These are phyloP conservation scores for Leishmania amazonensis DNA, from an alignment of 208 protist genomes.

Conservation along the genomic window DNA sequence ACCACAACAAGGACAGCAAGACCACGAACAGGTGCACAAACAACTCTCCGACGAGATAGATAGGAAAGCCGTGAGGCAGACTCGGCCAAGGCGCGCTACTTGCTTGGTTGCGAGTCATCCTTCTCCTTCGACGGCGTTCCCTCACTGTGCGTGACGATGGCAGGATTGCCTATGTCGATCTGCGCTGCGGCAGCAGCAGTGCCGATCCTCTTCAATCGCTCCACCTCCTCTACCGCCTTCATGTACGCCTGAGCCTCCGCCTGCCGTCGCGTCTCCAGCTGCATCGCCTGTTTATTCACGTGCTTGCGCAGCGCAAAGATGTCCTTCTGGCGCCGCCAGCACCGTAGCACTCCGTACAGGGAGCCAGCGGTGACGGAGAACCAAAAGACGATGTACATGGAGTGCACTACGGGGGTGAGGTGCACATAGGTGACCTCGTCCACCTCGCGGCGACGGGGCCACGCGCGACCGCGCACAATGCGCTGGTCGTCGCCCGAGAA, in stretches of 20 bases:
- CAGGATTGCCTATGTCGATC: slow-evolving; percentile 13
- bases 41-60: neutral
- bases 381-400: slow-evolving; percentile 90
- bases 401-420: slow-evolving; percentile 82
- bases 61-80: neutral
- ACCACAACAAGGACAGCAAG: neutral
- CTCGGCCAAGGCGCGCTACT: neutral
- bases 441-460: slow-evolving; percentile 70
- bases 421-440: slow-evolving; percentile 89
- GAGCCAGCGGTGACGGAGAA: slow-evolving; percentile 76
- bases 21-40: neutral
- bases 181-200: slow-evolving; percentile 27
- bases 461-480: slow-evolving; percentile 74
- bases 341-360: slow-evolving; percentile 78
- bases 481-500: slow-evolving; percentile 89
- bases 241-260: slow-evolving; percentile 73
- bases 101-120: neutral
- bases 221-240: slow-evolving; percentile 67
- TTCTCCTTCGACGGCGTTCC: neutral
- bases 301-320: slow-evolving; percentile 68
- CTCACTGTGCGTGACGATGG: neutral
- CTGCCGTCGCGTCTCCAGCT: slow-evolving; percentile 64
- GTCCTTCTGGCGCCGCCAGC: slow-evolving; percentile 74
- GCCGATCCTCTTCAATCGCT: slow-evolving; percentile 49
- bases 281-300: slow-evolving; percentile 45